Percentiles rank a stretch among this genome's conserved stretches.
These are phyloP conservation scores for Pseudocercospora fijiensis DNA, from an alignment of 2,329 filamentous ascomycete genomes.

Conservation along the genomic window DNA sequence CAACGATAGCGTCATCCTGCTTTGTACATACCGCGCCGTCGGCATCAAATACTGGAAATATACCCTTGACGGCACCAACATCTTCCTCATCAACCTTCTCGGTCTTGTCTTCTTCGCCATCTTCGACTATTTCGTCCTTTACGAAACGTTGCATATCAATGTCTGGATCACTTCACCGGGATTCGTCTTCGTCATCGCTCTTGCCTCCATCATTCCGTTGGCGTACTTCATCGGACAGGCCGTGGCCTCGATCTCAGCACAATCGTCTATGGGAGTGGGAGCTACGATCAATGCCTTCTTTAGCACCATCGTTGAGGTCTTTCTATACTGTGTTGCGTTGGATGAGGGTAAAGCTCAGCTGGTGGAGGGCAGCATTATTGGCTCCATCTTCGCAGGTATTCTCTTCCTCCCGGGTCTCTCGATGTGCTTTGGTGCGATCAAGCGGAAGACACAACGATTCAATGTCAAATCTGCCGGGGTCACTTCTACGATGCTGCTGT, in stretches of 20 bases:
- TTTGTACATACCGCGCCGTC: constrained; percentile 96
- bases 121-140: constrained; percentile 82
- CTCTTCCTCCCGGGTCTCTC: constrained; percentile 91
- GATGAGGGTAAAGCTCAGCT: constrained; percentile 88
- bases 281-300: constrained; percentile 98
- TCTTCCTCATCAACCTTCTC: constrained; percentile 97
- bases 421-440: constrained; percentile 98
- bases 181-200: constrained; percentile 77
- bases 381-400: constrained; percentile 96
- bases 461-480: constrained; percentile 95
- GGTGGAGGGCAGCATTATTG: constrained; percentile 94
- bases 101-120: constrained; percentile 92
- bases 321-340: constrained; percentile 91
- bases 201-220: constrained; percentile 91
- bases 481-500: constrained; percentile 95
- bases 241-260: constrained; percentile 95
- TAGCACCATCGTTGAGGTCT: constrained; percentile 95
- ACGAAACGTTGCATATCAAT: constrained; percentile 65
- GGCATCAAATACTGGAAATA: constrained; percentile 99
- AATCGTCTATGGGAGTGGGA: constrained; percentile 96
- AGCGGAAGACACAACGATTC: constrained; percentile 97
- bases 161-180: constrained; percentile 76
- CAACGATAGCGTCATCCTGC: constrained; percentile 68
- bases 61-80: constrained; percentile 96
- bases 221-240: constrained; percentile 99